Base-by-base conservation (phyloP, 2,329 filamentous ascomycete species). In the Helminthosporium solani region DNA sequence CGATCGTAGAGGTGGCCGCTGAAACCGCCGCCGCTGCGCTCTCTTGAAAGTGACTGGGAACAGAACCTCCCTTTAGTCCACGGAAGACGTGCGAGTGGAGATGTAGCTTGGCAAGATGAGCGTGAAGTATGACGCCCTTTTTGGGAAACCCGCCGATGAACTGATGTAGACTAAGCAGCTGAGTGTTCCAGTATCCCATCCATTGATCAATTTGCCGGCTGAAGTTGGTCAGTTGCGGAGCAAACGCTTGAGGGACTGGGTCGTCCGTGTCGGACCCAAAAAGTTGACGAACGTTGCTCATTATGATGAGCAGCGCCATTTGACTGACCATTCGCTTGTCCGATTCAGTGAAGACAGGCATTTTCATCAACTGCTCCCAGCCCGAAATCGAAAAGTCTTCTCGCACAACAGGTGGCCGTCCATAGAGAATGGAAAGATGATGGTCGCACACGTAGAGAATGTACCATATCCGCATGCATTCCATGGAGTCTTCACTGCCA, bases 351-450 rank as follows among this genome's bases (percentile, higher is more conserved):
- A 78, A 73, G 16, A 76, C 70, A 0, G 78, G 72, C 0, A 75
- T 73, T 28, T 76, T 72, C n/a, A 83, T 64, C 35, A 84, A 80
- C 1, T 73, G 70, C 41, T 83, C 79, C 69, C 80, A 80, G 4
- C 80, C 79, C 40, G 79, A 76, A 31, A 84, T 79, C 0, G 78
- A 76, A 12, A 73, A 66, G 43, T 84, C 79, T 41, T 84, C 81
- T 21, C 79, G 77, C 0, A 83, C 78, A 7, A 83, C 77, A 0
- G 80, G 77, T 1, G 79, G 78, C 2, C 82, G 72, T 2, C 80
- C 80, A 43, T 85, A 84, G 0, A 83, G 68, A 18, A 83, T 84
- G 15, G 80, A 81, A 21, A 85, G 80, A 60, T 86, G 83, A 50
- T 84, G 82, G 56, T 86, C 83, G 56, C 82, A 85, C 1, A 84